Evolutionary conservation across 192 early-diverging fungal genomes (phyloP).

Genomic region (Gryganskiella cystojenkinii): DNA sequence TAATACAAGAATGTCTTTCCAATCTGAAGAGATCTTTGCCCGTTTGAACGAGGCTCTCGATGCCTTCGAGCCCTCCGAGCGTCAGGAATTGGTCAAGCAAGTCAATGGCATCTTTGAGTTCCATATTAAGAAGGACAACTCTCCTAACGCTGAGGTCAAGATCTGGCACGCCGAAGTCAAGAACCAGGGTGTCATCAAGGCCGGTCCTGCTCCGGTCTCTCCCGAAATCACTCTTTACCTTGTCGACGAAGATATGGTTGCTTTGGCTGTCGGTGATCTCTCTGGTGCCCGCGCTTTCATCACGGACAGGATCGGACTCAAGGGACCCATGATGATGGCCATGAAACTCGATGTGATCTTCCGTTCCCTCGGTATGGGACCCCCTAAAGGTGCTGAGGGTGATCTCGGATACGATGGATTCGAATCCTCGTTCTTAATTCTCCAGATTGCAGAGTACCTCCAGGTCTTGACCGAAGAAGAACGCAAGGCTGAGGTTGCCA

Average conservation of each 20-base stretch:
- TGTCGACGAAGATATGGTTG: constrained; percentile 87
- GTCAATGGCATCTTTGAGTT: constrained; percentile 87
- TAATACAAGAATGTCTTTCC: constrained; percentile 62
- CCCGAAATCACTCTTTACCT: constrained; percentile 81
- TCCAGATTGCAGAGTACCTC: constrained; percentile 43
- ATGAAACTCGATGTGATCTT: constrained; percentile 79
- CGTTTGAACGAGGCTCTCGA: constrained; percentile 70
- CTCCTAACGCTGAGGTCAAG: constrained; percentile 69
- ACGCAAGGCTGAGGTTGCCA: constrained; percentile 51
- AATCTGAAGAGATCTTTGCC: constrained; percentile 76
- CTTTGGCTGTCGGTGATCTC: constrained; percentile 83
- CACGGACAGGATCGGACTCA: constrained; percentile 89
- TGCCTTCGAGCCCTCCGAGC: constrained; percentile 63
- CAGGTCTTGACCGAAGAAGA: constrained; percentile 39
- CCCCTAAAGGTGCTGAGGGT: constrained; percentile 30
- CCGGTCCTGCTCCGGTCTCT: constrained; percentile 65
- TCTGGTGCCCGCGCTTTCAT: constrained; percentile 88
- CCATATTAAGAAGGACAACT: constrained; percentile 75
- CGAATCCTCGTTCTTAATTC: constrained; percentile 44
- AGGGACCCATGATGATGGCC: constrained; percentile 81
- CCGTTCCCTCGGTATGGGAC: constrained; percentile 48
- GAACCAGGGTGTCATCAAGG: constrained; percentile 52
- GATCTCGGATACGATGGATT: constrained; percentile 50
- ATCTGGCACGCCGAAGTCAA: constrained; percentile 86
- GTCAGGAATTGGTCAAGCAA: constrained; percentile 71